phyloP scores from a whole-genome alignment of 345 rosid species.

The Acer saccharum region DNA sequence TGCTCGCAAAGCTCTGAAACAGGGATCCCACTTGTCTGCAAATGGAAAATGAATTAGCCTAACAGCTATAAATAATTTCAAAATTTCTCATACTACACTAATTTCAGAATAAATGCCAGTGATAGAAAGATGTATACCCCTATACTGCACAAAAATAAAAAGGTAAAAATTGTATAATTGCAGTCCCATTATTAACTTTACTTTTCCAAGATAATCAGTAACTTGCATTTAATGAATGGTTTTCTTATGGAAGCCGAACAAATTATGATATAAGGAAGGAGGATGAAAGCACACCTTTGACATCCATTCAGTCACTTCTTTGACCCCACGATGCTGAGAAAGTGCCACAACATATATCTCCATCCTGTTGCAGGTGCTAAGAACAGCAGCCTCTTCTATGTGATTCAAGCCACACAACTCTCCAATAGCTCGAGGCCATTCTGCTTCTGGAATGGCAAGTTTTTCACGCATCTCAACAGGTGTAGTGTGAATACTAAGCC shows the following conservation, averaged over 20 bases:
- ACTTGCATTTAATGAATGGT: not conserved
- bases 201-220: not conserved
- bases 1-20: conserved; percentile 71
- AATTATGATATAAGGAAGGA: not conserved
- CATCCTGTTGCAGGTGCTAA: conserved; percentile 82
- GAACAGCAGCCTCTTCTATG: conserved; percentile 83
- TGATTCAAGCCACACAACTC: conserved; percentile 89
- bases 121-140: not conserved
- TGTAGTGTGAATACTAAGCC: conserved; percentile 71
- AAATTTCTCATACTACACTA: conserved; percentile 6
- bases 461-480: conserved; percentile 89
- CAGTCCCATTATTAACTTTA: no score
- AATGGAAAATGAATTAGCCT: conserved; percentile 18
- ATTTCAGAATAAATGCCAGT: not conserved
- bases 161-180: not conserved
- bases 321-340: conserved; percentile 79
- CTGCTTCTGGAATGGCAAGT: conserved; percentile 82
- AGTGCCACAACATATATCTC: conserved; percentile 76
- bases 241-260: not conserved
- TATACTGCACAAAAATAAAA: not conserved
- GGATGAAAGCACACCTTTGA: conserved; percentile 72
- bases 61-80: not conserved
- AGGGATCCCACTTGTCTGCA: conserved; percentile 79
- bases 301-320: conserved; percentile 91
- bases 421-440: conserved; percentile 81